Conservation (phyloP, 345 rosid genomes). For the Toxicodendron radicans region DNA sequence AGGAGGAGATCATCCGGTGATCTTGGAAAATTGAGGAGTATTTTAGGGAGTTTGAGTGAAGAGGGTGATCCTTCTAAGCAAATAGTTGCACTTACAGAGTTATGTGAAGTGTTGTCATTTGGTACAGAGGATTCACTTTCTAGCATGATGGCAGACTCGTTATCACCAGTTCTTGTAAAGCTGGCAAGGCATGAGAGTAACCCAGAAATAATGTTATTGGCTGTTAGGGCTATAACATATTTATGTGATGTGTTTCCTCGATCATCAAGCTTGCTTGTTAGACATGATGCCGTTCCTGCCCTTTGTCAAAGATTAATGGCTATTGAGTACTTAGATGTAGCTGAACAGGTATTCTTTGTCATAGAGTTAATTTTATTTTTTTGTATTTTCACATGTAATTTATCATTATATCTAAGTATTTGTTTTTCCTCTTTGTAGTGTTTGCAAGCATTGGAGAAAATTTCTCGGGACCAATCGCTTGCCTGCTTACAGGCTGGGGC, state of each 20-base stretch:
- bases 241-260: constrained; percentile 86
- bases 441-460: constrained; percentile 97
- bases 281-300: constrained; percentile 74
- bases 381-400: neutral
- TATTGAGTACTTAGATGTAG: constrained; percentile 88
- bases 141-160: constrained; percentile 56
- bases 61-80: constrained; percentile 61
- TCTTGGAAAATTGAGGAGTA: constrained; percentile 62
- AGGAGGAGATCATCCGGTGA: constrained; percentile 67
- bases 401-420: neutral
- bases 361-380: neutral
- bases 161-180: constrained; percentile 77
- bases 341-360: constrained; percentile 71
- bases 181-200: constrained; percentile 60
- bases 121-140: constrained; percentile 79
- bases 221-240: constrained; percentile 86
- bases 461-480: constrained; percentile 82
- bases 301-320: constrained; percentile 76
- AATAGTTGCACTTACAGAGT: constrained; percentile 67
- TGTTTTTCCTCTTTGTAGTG: constrained; percentile 46
- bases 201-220: constrained; percentile 74
- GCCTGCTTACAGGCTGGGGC: constrained; percentile 92
- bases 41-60: constrained; percentile 50
- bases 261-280: constrained; percentile 68
- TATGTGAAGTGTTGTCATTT: constrained; percentile 90